Conservation (phyloP, 257 asterid species). For the Euphrasia confusa region DNA sequence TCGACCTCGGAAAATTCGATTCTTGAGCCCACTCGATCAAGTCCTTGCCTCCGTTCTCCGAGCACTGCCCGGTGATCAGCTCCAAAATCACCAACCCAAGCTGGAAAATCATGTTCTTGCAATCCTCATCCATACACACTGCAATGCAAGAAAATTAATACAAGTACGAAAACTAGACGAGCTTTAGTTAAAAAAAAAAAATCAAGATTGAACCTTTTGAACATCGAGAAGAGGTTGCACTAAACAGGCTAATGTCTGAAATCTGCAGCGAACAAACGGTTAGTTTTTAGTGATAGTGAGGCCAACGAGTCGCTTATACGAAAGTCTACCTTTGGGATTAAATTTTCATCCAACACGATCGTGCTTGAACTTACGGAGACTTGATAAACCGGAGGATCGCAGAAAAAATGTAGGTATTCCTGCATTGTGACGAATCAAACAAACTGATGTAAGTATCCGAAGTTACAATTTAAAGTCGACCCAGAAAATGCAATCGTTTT, state of each 20-base stretch:
- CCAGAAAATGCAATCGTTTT: not conserved
- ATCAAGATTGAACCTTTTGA: slow-evolving; percentile 40
- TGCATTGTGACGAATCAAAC: slow-evolving; percentile 27
- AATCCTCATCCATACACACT: slow-evolving; percentile 43
- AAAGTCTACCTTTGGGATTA: slow-evolving; percentile 60
- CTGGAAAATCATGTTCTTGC: slow-evolving; percentile 60
- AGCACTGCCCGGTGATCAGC: slow-evolving; percentile 84
- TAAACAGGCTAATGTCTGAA: slow-evolving; percentile 53
- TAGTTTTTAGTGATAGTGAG: not conserved
- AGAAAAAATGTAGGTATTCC: slow-evolving; percentile 91
- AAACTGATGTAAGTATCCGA: not conserved
- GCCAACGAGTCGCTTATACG: not conserved
- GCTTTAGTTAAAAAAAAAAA: not conserved
- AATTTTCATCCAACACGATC: slow-evolving; percentile 76
- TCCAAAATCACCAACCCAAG: slow-evolving; percentile 82
- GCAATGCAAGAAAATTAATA: slow-evolving; percentile 23
- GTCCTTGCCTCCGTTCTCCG: slow-evolving; percentile 63
- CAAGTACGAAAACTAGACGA: not conserved
- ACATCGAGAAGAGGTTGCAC: slow-evolving; percentile 33
- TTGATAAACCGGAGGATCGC: slow-evolving; percentile 73
- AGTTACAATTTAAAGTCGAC: not conserved
- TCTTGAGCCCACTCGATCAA: slow-evolving; percentile 74
- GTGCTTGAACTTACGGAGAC: slow-evolving; percentile 75
- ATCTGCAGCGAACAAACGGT: slow-evolving; percentile 50
- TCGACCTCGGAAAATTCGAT: slow-evolving; percentile 42